phyloP scores from a whole-genome alignment of 257 asterid genomes.

The Nicotiana paniculata region DNA sequence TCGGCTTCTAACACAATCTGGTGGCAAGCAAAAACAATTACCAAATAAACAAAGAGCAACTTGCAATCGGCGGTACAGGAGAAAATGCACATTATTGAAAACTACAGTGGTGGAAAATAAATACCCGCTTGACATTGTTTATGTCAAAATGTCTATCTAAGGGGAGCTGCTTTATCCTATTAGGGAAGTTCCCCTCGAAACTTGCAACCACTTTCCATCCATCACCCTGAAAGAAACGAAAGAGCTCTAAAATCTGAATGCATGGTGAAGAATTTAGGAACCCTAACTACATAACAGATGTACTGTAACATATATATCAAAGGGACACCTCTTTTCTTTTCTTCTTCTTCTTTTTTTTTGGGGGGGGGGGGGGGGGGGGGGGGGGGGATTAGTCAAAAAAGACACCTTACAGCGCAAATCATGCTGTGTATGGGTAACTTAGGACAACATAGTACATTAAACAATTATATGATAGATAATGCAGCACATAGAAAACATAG shows the following conservation, averaged over 20 bases:
- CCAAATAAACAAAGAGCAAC: not conserved
- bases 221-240: slow-evolving; percentile 53
- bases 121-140: slow-evolving; percentile 86
- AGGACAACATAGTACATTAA: not conserved
- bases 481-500: not conserved
- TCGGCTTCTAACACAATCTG: slow-evolving; percentile 99
- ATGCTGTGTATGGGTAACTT: not conserved
- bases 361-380: too few species aligned
- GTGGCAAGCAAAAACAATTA: slow-evolving; percentile 20
- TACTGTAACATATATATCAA: not conserved
- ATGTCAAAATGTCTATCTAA: slow-evolving; percentile 90
- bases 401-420: not conserved
- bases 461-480: not conserved
- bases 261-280: not conserved
- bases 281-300: not conserved
- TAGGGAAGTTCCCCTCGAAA: slow-evolving; percentile 97
- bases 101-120: slow-evolving; percentile 2
- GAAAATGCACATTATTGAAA: slow-evolving; percentile 3
- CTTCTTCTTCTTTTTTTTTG: not conserved
- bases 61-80: not conserved
- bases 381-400: not conserved
- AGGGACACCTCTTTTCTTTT: too few species aligned
- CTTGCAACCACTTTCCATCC: slow-evolving; percentile 99
- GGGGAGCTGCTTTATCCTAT: slow-evolving; percentile 90
- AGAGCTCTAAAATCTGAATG: not conserved